A percentile compares a stretch with the other conserved stretches of the same genome.
phyloP scores from a whole-genome alignment of 2,329 filamentous ascomycete genomes.

The Colletotrichum sp. region DNA sequence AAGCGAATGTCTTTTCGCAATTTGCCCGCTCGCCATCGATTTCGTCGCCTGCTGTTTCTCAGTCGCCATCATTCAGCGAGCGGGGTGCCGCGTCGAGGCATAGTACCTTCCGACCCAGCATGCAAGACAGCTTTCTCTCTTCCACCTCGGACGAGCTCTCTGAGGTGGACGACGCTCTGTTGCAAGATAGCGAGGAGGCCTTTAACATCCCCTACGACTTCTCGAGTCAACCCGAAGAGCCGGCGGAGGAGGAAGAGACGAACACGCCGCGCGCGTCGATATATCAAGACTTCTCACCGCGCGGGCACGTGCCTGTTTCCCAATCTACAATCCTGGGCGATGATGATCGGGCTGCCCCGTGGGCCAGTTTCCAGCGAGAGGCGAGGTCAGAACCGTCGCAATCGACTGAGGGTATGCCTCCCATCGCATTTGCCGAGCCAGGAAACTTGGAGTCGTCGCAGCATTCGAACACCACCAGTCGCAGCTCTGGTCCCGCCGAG shows the following conservation, averaged over 20 bases:
- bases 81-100: constrained; percentile 29
- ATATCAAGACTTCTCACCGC: constrained; percentile 38
- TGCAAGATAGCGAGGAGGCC: constrained; percentile 60
- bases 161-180: constrained; percentile 36
- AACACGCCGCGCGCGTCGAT: constrained; percentile 61
- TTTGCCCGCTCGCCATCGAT: constrained; percentile 56
- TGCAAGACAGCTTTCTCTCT: constrained; percentile 28
- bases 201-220: constrained; percentile 62
- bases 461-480: constrained; percentile 28
- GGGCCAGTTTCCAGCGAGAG: constrained; percentile 34
- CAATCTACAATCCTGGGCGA: constrained; percentile 23
- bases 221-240: constrained; percentile 37
- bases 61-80: constrained; percentile 44
- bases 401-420: constrained; percentile 8
- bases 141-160: constrained; percentile 35
- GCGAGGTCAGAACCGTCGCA: constrained; percentile 41
- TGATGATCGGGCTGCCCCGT: constrained; percentile 30
- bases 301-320: constrained; percentile 7
- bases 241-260: constrained; percentile 39
- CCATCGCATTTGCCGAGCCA: background rate
- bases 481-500: constrained; percentile 29
- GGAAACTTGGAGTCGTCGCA: constrained; percentile 13
- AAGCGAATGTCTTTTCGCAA: constrained; percentile 68
- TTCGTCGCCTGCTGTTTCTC: constrained; percentile 59
- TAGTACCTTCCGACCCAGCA: constrained; percentile 21